Base-by-base conservation (phyloP, 768 basidiomycete species). In the Fibroporia radiculosa region DNA sequence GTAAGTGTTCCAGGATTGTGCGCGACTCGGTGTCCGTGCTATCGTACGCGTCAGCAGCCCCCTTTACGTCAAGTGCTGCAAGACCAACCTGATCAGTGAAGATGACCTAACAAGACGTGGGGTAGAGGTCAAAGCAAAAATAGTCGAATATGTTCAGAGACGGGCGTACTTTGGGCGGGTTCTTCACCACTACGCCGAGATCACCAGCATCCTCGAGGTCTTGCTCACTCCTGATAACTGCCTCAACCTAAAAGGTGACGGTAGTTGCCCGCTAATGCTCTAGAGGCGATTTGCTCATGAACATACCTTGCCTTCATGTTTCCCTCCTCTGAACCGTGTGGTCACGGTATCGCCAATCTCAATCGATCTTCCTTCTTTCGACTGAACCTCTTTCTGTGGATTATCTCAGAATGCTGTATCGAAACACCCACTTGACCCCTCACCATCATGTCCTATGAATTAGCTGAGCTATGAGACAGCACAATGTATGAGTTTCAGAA, bases 21-120 rank as follows among this genome's bases (percentile, higher is more conserved):
- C 24, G 52, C 38, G 8, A 53, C 52, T n/a, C 43, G 41, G 28
- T 53, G 52, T 6, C 49, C 48, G 32, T 53, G 47, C 52, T 53
- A 4, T 14, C 8, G 6, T 11, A 20, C 14, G 28, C 10, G n/a
- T 20, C 18, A 8, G 3, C 3, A 38, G 35, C 13, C 6, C 6
- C 42, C 32, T 14, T 29, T 5, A 23, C 23, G 13, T 6, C 38
- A n/a, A 10, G 23, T 23, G 6, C 16, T 8, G 34, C 8, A 6
- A 31, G 26, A 29, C 48, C 24, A 20, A 48, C 47, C 45, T 52
- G 52, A 41, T 53, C 48, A 10, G 39, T 25, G 40, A 53, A 50
- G 2, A 50, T 41, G 1, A 53, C 47, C 47, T 48, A 27, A 2
- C 29, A 31, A 13, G 8, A 20, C 6, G 22, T 36, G 16, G 16